A percentile compares a stretch with the other conserved stretches of the same genome.
Conservation (phyloP, 1,139 yeast genomes). For the Suhomyces taliae region DNA sequence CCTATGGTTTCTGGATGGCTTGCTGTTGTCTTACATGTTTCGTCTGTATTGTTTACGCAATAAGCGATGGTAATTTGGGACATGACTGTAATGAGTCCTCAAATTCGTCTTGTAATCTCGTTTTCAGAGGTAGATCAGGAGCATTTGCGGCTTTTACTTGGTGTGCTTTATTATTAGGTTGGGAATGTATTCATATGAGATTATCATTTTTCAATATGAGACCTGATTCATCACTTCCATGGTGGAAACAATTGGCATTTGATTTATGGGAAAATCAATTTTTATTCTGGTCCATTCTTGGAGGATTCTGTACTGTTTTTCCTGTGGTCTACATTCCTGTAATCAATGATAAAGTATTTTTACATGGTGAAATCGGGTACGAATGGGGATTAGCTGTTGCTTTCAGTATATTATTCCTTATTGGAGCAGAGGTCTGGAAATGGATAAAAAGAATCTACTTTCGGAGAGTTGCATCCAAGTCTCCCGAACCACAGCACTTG, state of each 20-base stretch:
- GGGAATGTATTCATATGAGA: slow-evolving; percentile 84
- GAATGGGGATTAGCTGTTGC: slow-evolving; percentile 85
- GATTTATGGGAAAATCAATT: slow-evolving; percentile 79
- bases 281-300: slow-evolving; percentile 78
- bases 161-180: slow-evolving; percentile 83
- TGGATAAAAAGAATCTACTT: slow-evolving; percentile 60
- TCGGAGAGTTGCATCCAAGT: slow-evolving; percentile 38
- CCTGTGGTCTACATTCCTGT: slow-evolving; percentile 89
- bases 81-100: slow-evolving; percentile 53
- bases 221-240: slow-evolving; percentile 62
- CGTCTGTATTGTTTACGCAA: slow-evolving; percentile 63
- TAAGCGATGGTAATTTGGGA: slow-evolving; percentile 71
- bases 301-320: slow-evolving; percentile 71
- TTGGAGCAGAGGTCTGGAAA: slow-evolving; percentile 68
- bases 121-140: slow-evolving; percentile 77
- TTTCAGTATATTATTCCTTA: slow-evolving; percentile 57
- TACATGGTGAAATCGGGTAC: slow-evolving; percentile 70
- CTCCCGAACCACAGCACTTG: slow-evolving; percentile 33
- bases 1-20: slow-evolving; percentile 76
- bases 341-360: slow-evolving; percentile 73
- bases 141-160: slow-evolving; percentile 88
- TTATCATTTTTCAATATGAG: slow-evolving; percentile 76
- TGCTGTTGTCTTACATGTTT: slow-evolving; percentile 68
- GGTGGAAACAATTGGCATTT: slow-evolving; percentile 54
- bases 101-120: slow-evolving; percentile 50